Evolutionary conservation across 257 asterid species (phyloP).

Genomic region (Solanum paucissectum): DNA sequence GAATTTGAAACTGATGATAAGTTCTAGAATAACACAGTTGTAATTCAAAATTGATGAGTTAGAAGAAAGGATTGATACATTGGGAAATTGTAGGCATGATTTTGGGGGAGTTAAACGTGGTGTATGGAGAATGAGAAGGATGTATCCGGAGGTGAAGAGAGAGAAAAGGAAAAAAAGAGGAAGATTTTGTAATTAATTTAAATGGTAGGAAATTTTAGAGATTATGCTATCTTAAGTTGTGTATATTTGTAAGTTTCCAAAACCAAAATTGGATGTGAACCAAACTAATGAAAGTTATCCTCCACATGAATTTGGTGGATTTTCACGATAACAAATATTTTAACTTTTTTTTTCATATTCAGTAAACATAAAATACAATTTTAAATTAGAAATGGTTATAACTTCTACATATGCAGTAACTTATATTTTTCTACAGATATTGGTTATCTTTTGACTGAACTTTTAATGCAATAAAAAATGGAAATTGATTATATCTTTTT

Average conservation of each 20-base stretch:
- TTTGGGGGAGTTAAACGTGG: background rate
- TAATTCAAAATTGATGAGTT: background rate
- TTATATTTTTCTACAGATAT: too few species aligned
- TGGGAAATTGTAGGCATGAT: background rate
- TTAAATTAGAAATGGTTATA: too few species aligned
- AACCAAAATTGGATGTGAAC: background rate
- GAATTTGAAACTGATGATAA: background rate
- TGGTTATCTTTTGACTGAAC: too few species aligned
- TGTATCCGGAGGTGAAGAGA: background rate
- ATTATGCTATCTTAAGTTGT: background rate
- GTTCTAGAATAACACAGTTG: background rate
- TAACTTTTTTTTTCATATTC: too few species aligned
- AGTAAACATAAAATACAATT: too few species aligned
- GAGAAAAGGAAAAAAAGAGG: background rate
- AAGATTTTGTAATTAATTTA: too few species aligned
- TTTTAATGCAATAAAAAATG: too few species aligned
- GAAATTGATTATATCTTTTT: too few species aligned
- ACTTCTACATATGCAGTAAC: too few species aligned
- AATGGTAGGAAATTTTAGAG: too few species aligned
- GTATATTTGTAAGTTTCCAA: background rate
- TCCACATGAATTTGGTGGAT: background rate
- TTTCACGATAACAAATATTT: too few species aligned
- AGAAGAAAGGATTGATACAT: background rate
- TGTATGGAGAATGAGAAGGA: background rate
- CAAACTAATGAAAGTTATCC: background rate